phyloP scores from a whole-genome alignment of 2,329 filamentous ascomycete genomes.

The Colletotrichum sansevieriae region DNA sequence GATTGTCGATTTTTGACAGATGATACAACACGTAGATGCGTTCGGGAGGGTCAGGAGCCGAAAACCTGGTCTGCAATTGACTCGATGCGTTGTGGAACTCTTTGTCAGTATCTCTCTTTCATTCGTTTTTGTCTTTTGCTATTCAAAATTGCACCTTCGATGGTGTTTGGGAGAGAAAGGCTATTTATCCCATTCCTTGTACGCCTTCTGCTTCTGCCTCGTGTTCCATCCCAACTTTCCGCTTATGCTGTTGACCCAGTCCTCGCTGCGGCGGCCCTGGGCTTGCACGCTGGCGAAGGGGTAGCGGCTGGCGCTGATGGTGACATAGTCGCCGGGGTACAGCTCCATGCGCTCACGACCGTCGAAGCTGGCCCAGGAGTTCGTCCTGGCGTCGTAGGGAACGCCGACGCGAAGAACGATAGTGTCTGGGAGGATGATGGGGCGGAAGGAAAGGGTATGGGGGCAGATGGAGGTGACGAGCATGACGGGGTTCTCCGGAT shows the following conservation, averaged over 20 bases:
- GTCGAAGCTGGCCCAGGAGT: conserved; percentile 98
- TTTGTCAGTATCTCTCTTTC: background rate
- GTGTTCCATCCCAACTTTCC: conserved; percentile 87
- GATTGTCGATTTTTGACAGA: background rate
- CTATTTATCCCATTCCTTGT: conserved; percentile 60
- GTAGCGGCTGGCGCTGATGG: conserved; percentile 83
- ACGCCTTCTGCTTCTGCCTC: conserved; percentile 79
- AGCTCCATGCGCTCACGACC: conserved; percentile 90
- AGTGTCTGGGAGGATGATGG: conserved; percentile 96
- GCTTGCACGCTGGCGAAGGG: conserved; percentile 84
- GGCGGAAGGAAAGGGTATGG: conserved; percentile 93
- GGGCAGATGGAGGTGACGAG: conserved; percentile 94
- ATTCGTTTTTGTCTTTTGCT: background rate
- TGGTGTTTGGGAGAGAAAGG: background rate
- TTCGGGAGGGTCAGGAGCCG: conserved; percentile 22
- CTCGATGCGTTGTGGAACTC: background rate
- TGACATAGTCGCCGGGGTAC: conserved; percentile 84
- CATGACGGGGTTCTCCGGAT: conserved; percentile 97
- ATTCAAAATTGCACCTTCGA: background rate
- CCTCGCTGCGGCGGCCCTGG: conserved; percentile 76
- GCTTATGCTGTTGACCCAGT: conserved; percentile 86
- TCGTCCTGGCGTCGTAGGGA: conserved; percentile 91
- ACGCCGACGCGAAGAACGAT: conserved; percentile 94
- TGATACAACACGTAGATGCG: conserved; percentile 10
- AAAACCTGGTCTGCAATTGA: background rate